Evolutionary conservation across 2,329 filamentous ascomycete species (phyloP), one percentile per base, ranked within the genome.

Genomic region (Colletotrichum eleusines): DNA sequence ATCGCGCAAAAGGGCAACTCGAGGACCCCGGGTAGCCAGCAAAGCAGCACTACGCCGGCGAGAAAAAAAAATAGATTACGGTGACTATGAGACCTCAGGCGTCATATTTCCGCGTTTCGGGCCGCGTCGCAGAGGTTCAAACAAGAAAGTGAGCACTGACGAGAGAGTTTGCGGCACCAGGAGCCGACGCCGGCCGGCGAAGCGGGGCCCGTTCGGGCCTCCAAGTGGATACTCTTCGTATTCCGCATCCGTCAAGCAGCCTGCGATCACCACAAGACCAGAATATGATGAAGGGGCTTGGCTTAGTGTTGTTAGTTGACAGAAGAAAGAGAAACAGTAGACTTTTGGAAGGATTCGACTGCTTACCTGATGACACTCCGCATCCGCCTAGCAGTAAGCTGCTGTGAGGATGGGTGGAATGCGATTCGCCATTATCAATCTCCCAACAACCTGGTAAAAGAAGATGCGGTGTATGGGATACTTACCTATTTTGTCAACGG

Each of bases 251-350:
- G 31, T 50, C 11, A 23, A 61, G 44, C 16, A n/a, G 33, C 31
- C 16, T 20, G 44, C 44, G 33, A 38, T 61, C 33, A 33, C 9
- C 44, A 35, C 14, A 26, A 9, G 18, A 2, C 31, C 23, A 28
- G 26, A 20, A 38, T 5, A 18, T 16, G 16, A 23, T 23, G 51
- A 23, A 6, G 20, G 51, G 11, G 31, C 4, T 6, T 35, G 9
- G 1, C 7, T 14, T 14, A 18, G 1, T n/a, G 5, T 20, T n/a
- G 4, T 6, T n/a, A 3, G 9, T 0, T 3, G 18, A 2, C 4
- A n/a, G 5, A 4, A n/a, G 5, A 3, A n/a, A 35, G 16, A 5
- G 3, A 23, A 16, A 5, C 5, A 16, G 2, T 23, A 23, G 18
- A 14, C 48, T 54, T 20, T 23, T 16, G 18, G 26, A 28, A 26